Evolutionary conservation across 768 basidiomycete genomes (phyloP), one percentile per base, ranked within the genome.

Genomic region (Lentinula edodes): DNA sequence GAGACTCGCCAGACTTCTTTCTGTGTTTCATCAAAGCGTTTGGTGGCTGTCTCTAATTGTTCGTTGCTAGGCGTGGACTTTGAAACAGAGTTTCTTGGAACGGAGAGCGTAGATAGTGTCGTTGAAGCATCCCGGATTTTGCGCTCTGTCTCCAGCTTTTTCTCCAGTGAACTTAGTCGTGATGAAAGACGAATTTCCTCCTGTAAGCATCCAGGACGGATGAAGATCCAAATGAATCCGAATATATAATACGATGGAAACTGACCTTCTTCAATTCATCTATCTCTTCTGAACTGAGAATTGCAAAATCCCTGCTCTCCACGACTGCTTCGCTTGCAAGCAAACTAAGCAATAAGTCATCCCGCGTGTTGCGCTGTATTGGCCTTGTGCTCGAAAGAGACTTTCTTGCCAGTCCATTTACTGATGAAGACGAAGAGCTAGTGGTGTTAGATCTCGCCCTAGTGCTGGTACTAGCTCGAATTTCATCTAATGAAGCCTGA

Each of bases 261-360:
- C 71, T 18, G 61, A 78, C 82, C 76, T 81, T 82, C 73, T 80
- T 80, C 51, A 81, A 70, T 42, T 79, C 79, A 58, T 81, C 83
- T 20, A 83, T 78, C 62, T 82, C 78, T 65, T 78, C 77, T 8
- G 72, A 78, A 45, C 81, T 83, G 48, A 95, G 78, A 20, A 97
- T 87, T 58, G 88, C 85, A 69, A 84, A 91, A 50, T 85, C 85
- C 35, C 90, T 86, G 67, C 91, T 91, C 68, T 98, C 94, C n/a
- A 98, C 87, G 45, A 92, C 85, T 5, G 96, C 96, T 73, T 98
- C 94, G 59, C 94, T 94, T 45, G 95, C 91, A 65, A 98, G 77
- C 43, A 99, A 81, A 70, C 90, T 91, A 70, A 97, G 82, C 64
- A 98, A 80, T 51, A 98, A 82, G 64, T 95, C 91, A 67, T 97